Conservation (phyloP, 176 grass and related monocot species). For the Carex littledalei region DNA sequence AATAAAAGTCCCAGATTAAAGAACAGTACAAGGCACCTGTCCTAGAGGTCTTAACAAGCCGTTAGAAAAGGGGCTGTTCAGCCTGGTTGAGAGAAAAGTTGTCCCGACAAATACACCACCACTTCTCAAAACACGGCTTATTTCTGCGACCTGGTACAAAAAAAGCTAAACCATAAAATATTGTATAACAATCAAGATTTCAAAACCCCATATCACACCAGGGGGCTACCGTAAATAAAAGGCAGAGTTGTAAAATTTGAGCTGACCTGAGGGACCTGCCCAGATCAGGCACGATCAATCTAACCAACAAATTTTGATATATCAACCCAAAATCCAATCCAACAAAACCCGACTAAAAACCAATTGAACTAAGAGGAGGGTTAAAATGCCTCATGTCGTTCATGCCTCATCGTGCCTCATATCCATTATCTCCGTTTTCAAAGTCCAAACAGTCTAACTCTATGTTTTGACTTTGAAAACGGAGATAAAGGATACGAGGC, state of each 20-base stretch:
- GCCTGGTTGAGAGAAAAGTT: constrained; percentile 60
- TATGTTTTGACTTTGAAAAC: too few relatives aligned
- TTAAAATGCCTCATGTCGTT: too few relatives aligned
- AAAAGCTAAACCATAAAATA: not conserved
- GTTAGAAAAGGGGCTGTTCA: constrained; percentile 58
- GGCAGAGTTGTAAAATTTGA: not conserved
- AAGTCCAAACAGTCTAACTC: too few relatives aligned
- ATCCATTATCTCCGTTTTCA: too few relatives aligned
- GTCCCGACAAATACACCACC: constrained; percentile 89
- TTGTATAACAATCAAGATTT: constrained; percentile 16
- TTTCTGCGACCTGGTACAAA: constrained; percentile 70
- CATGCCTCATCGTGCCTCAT: too few relatives aligned
- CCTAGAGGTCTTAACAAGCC: constrained; percentile 50
- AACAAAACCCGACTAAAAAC: not conserved
- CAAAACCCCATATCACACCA: not conserved
- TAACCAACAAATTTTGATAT: not conserved
- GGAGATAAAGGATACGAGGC: too few relatives aligned
- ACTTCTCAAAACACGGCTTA: constrained; percentile 76
- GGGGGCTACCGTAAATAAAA: not conserved
- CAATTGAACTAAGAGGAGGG: not conserved
- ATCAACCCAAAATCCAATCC: not conserved
- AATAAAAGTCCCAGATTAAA: not conserved
- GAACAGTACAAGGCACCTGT: constrained; percentile 40
- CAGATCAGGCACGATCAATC: not conserved
- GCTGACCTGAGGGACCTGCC: not conserved